phyloP scores from a whole-genome alignment of 1,139 yeast species.

The Suhomyces anneliseae region DNA sequence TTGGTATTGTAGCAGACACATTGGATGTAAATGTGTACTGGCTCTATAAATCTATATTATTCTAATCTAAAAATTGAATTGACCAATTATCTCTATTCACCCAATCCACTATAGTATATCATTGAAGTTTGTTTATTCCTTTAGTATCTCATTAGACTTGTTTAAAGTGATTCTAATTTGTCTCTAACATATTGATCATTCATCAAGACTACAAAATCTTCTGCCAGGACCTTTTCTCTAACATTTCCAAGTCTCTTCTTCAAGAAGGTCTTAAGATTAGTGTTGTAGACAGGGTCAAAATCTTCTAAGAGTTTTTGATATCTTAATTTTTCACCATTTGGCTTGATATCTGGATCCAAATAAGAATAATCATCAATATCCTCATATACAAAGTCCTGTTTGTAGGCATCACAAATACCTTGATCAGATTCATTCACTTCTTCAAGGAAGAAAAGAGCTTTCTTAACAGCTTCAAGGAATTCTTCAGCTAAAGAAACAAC shows the following conservation, averaged over 20 bases:
- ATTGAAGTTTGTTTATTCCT: too few species aligned
- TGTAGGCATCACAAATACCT: conserved; percentile 67
- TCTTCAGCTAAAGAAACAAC: conserved; percentile 28
- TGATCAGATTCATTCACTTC: conserved; percentile 63
- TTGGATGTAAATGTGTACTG: too few species aligned
- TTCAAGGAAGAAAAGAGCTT: conserved; percentile 64
- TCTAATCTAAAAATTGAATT: too few species aligned
- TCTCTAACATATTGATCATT: conserved; percentile 8
- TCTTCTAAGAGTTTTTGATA: conserved; percentile 46
- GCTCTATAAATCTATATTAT: too few species aligned
- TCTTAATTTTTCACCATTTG: conserved; percentile 60
- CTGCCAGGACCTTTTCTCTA: conserved; percentile 20
- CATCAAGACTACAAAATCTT: conserved; percentile 20
- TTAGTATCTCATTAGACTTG: too few species aligned
- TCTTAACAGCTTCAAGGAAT: conserved; percentile 45
- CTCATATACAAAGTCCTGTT: conserved; percentile 55
- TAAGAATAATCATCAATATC: conserved; percentile 50
- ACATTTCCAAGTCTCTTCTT: conserved; percentile 22
- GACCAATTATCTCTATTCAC: too few species aligned
- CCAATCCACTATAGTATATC: too few species aligned
- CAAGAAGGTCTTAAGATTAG: conserved; percentile 39
- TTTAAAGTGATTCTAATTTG: conserved; percentile 2
- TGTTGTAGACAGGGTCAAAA: conserved; percentile 59
- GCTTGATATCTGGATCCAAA: conserved; percentile 46
- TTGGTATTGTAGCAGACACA: too few species aligned